Conservation (phyloP, 2,329 filamentous ascomycete genomes). For the Aspergillus sp. region DNA sequence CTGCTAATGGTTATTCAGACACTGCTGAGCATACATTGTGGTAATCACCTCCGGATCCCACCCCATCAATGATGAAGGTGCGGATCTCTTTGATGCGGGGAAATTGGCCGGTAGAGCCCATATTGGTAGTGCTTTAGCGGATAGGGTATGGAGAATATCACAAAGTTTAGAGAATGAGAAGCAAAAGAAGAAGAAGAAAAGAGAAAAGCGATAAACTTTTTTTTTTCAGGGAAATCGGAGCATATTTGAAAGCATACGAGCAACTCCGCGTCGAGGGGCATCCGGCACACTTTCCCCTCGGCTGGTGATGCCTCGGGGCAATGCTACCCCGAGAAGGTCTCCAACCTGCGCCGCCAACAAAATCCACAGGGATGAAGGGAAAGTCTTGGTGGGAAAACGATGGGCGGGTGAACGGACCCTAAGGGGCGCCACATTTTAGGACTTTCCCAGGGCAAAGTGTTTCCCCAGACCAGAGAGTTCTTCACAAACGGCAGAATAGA, state of each 20-base stretch:
- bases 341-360: background rate
- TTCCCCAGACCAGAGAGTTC: too few relatives aligned
- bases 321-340: slow-evolving; percentile 32
- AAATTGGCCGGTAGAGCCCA: slow-evolving; percentile 36
- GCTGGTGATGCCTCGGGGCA: slow-evolving; percentile 29
- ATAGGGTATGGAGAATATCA: slow-evolving; percentile 3
- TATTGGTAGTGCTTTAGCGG: slow-evolving; percentile 21
- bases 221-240: slow-evolving; percentile 7
- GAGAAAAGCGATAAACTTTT: slow-evolving; percentile 16
- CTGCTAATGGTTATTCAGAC: background rate
- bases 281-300: slow-evolving; percentile 9
- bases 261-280: slow-evolving; percentile 8
- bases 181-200: slow-evolving; percentile 14
- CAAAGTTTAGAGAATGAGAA: slow-evolving; percentile 7
- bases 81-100: slow-evolving; percentile 50
- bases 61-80: slow-evolving; percentile 50
- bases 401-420: background rate
- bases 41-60: slow-evolving; percentile 61
- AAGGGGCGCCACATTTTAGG: background rate
- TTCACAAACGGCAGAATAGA: background rate
- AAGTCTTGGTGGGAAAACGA: background rate
- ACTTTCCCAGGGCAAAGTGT: too few relatives aligned
- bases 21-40: slow-evolving; percentile 72
- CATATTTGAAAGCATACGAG: slow-evolving; percentile 23
- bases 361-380: background rate